phyloP scores from a whole-genome alignment of 2,329 filamentous ascomycete genomes.

The Botrytis medusae region DNA sequence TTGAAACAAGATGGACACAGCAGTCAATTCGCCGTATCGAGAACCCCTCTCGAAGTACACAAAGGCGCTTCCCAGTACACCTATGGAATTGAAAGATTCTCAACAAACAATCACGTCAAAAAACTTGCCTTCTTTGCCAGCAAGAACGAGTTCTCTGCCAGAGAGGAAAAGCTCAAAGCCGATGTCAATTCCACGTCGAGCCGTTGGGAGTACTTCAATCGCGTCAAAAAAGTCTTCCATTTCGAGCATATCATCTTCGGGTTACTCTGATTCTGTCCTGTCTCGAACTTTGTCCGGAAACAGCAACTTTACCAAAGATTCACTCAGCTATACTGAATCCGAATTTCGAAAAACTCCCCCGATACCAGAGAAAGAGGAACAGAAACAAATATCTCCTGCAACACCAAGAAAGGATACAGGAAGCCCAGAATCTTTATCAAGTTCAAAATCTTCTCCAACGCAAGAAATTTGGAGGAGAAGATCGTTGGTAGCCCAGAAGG shows the following conservation, averaged over 20 bases:
- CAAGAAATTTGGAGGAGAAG: constrained; percentile 38
- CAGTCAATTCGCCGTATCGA: constrained; percentile 17
- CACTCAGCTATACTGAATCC: constrained; percentile 33
- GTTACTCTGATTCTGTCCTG: constrained; percentile 30
- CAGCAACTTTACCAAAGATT: constrained; percentile 33
- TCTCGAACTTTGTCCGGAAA: constrained; percentile 32
- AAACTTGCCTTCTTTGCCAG: constrained; percentile 26
- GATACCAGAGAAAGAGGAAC: constrained; percentile 32
- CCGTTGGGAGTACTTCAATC: constrained; percentile 30
- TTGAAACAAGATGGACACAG: neutral
- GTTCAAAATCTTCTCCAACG: constrained; percentile 28
- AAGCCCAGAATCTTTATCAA: constrained; percentile 25
- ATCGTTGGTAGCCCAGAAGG: constrained; percentile 34
- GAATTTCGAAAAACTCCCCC: constrained; percentile 29
- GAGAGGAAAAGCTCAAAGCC: constrained; percentile 23
- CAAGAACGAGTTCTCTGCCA: constrained; percentile 21
- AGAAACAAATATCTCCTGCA: constrained; percentile 21
- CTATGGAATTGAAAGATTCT: constrained; percentile 13
- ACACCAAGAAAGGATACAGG: constrained; percentile 23
- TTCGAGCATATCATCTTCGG: constrained; percentile 31
- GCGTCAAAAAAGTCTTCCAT: constrained; percentile 28
- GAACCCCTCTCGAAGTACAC: constrained; percentile 33
- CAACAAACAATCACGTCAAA: constrained; percentile 20
- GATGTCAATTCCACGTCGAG: constrained; percentile 33
- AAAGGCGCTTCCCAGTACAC: constrained; percentile 33